Base-by-base conservation (phyloP, 2,329 filamentous ascomycete species). In the Diaporthe destruens region DNA sequence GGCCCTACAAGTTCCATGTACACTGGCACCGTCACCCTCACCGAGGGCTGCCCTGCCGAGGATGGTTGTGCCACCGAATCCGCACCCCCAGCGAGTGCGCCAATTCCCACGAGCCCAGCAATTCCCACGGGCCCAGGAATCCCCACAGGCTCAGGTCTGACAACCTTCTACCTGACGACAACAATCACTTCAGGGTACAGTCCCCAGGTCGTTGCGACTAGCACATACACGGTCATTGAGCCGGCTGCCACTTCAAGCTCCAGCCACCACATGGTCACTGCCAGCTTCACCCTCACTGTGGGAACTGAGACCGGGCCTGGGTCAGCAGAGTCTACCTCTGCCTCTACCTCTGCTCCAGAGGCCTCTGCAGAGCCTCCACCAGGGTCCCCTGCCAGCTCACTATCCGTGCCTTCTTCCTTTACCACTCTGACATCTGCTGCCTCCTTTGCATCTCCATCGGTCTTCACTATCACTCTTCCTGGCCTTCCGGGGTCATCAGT, bases 281-380 rank as follows among this genome's bases (percentile, higher is more conserved):
- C 76, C n/a, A 75, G 72, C 66, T 78, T 77, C 34, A 75, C 74
- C 6, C 63, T 75, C 53, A 72, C 70, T 42, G 16, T 75, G 23
- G 74, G 69, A 25, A 75, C 72, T 18, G 63, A 44, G 32, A 56
- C 63, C 18, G 71, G n/a, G 6, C 18, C 34, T 34, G 23, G 36
- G 29, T 49, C 55, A 42, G 14, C 18, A 39, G 61, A 18, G 32
- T 53, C 61, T 9, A 42, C 51, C 12, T 42, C 61, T 9, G 32
- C 51, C 12, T 42, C 61, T 4, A 42, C 51, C 8, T 32, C 51
- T 44, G 25, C 66, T 18, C 36, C 25, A 44, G 47, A 53, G 61
- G 47, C 61, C 47, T 53, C 61, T 14, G 61, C 61, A 53, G 61
- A 66, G 61, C 61, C 61, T 66, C 61, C 61, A 11, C 44, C 61